A percentile compares a stretch with the other conserved stretches of the same genome.
These are phyloP conservation scores for Mycena galopus DNA, from an alignment of 768 basidiomycete species.

Conservation along the genomic window DNA sequence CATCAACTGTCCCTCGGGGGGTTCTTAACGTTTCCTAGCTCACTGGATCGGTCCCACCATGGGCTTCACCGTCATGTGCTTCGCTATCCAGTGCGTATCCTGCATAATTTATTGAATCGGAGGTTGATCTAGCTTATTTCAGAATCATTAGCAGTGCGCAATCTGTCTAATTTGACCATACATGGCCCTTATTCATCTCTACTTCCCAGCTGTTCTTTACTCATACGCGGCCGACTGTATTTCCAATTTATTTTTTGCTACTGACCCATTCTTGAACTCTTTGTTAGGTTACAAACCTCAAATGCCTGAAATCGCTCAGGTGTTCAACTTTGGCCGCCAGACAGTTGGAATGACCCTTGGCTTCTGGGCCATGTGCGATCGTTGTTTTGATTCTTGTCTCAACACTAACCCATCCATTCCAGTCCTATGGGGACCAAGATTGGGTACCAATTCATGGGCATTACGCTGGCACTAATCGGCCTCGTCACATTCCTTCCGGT, in stretches of 20 bases:
- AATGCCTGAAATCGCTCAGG: constrained; percentile 33
- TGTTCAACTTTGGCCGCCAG: constrained; percentile 37
- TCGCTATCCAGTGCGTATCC: constrained; percentile 28
- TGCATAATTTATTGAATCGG: not conserved
- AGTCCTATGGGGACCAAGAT: constrained; percentile 36
- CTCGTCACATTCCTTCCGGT: constrained; percentile 32
- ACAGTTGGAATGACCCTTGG: constrained; percentile 38
- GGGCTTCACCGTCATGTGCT: constrained; percentile 33
- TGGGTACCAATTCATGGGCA: constrained; percentile 36
- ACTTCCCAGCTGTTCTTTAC: constrained; percentile 21
- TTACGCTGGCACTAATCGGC: constrained; percentile 31
- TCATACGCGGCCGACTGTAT: constrained; percentile 32
- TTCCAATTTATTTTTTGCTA: not conserved
- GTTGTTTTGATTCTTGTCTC: not conserved
- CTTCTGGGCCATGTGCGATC: constrained; percentile 35
- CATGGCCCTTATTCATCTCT: not conserved
- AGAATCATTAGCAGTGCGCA: constrained; percentile 30
- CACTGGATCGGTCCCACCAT: constrained; percentile 34
- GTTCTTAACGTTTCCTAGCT: constrained; percentile 14
- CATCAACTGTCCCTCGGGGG: not conserved
- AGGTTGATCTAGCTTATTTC: not conserved
- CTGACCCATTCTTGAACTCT: not conserved
- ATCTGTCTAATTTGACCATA: not conserved
- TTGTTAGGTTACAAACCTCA: constrained; percentile 34
- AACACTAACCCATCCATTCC: not conserved